Base-by-base conservation (phyloP, 768 basidiomycete genomes). In the Trametes cubensis region DNA sequence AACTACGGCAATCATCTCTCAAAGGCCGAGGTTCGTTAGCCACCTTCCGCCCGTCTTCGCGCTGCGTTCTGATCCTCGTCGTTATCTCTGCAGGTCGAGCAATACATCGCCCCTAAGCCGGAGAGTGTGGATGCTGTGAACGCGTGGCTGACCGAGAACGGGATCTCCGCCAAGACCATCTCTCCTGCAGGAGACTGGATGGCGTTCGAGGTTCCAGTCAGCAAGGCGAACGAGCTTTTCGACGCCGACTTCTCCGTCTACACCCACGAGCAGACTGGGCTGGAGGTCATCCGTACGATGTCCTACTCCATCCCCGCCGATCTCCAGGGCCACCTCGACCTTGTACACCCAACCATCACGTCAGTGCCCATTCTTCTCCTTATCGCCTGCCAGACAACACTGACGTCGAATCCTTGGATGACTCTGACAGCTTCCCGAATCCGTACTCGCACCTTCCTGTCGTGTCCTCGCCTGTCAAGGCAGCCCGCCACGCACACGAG, bases 1-100 rank as follows among this genome's bases (percentile, higher is more conserved):
- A 55, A 69, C 40, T 86, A 85, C 64, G 81, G 84, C 13, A 71
- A 80, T 58, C 83, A 88, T 69, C 73, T 87, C 25, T 77, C 80
- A 45, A 81, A 83, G 67, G 81, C 80, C 48, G 81, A 85, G 60
- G 78, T 81, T 21, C 17, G 58, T 54, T 1, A 18, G 15, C 15
- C 44, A 8, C 6, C 42, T n/a, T 44, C 18, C 11, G 17, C 4
- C 28, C 48, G 48, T 18, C 26, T 17, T 23, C 10, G 48, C 23
- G 13, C 26, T 15, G 26, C 21, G 2, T 11, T 49, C 20, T n/a
- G 13, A n/a, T 14, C 21, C 48, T 26, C 26, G 48, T 10, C 28
- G 18, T 23, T 13, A 15, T 26, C 17, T 28, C 14, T 23, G 15
- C 44, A 53, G 49, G 60, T 61, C 17, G 60, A 57, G 48, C 30